Conservation (phyloP, 345 rosid genomes). For the Citrus australasica region DNA sequence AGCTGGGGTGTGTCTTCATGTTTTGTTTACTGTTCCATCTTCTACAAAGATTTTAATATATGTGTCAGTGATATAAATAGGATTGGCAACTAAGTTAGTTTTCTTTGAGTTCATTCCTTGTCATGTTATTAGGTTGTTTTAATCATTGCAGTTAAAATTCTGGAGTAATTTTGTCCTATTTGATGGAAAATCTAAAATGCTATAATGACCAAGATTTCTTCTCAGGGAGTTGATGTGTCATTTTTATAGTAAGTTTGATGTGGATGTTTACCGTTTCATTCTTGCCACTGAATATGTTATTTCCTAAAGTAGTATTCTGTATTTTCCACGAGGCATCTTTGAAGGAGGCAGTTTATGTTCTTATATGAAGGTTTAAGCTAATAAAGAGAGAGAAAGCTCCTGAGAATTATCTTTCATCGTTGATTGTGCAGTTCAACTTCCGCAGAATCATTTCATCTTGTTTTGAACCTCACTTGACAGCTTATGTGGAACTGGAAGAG, state of each 20-base stretch:
- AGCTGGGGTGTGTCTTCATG: constrained; percentile 71
- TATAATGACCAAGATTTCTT: background rate
- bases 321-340: background rate
- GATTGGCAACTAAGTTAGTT: background rate
- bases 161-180: background rate
- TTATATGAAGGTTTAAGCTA: constrained; percentile 10
- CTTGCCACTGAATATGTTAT: background rate
- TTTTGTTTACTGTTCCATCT: constrained; percentile 1
- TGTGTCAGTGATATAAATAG: background rate
- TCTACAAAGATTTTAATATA: background rate
- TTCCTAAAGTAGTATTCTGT: background rate
- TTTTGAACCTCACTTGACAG: constrained; percentile 89
- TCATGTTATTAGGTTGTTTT: background rate
- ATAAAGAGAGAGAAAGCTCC: background rate
- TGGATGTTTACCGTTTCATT: background rate
- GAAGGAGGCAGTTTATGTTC: background rate
- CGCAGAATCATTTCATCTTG: constrained; percentile 96
- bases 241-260: background rate
- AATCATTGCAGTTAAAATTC: background rate
- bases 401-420: constrained; percentile 12
- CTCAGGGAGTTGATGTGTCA: background rate
- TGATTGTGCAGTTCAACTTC: constrained; percentile 84
- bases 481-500: constrained; percentile 92
- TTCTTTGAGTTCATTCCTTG: background rate
- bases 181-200: background rate